Conservation (phyloP, 2,329 filamentous ascomycete species). For the Trichoderma simmonsii region DNA sequence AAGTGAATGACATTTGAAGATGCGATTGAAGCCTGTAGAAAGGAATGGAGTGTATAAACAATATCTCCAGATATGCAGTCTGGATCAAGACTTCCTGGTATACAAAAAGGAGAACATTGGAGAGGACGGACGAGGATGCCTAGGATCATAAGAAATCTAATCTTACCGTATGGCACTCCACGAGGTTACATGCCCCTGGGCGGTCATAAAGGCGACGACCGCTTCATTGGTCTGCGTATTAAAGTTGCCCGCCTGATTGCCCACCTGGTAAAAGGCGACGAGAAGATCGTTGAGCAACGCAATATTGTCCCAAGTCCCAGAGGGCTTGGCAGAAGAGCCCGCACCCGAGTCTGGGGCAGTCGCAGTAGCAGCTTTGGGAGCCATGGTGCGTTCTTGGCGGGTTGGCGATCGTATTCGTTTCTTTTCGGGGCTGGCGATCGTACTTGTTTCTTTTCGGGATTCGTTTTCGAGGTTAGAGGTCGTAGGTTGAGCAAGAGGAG, state of each 20-base stretch:
- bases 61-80: neutral
- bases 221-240: slow-evolving; percentile 28
- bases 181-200: slow-evolving; percentile 34
- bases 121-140: too few relatives aligned
- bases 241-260: slow-evolving; percentile 29
- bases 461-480: neutral
- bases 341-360: neutral
- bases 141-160: neutral
- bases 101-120: neutral
- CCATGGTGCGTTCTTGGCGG: neutral
- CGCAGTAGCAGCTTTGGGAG: slow-evolving; percentile 4
- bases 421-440: neutral
- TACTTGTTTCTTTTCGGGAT: neutral
- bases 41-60: neutral
- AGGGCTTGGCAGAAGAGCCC: neutral
- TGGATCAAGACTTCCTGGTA: neutral
- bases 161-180: slow-evolving; percentile 47
- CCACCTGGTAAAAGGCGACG: slow-evolving; percentile 33
- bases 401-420: neutral
- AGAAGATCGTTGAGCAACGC: slow-evolving; percentile 35
- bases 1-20: neutral
- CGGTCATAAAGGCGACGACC: slow-evolving; percentile 34
- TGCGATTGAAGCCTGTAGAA: neutral
- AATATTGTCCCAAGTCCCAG: slow-evolving; percentile 31
- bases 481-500: neutral